Evolutionary conservation across 2,329 filamentous ascomycete species (phyloP).

Genomic region (Moelleriella libera): DNA sequence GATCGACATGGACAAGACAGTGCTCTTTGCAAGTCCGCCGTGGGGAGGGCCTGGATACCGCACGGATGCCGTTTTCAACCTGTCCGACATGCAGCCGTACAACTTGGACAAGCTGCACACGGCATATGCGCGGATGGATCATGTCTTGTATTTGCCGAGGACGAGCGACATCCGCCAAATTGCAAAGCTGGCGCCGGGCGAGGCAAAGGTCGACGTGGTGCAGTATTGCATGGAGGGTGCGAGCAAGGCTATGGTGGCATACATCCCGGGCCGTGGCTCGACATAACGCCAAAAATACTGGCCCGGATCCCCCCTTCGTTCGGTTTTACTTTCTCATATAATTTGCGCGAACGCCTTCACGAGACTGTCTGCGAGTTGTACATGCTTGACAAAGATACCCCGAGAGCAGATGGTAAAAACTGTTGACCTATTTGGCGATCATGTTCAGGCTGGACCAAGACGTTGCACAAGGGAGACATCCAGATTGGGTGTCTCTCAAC

Average conservation of each 20-base stretch:
- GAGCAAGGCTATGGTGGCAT: constrained; percentile 67
- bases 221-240: constrained; percentile 89
- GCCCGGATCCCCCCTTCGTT: too few relatives aligned
- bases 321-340: neutral
- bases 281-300: too few relatives aligned
- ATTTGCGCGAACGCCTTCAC: neutral
- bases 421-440: too few relatives aligned
- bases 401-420: too few relatives aligned
- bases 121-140: constrained; percentile 44
- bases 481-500: too few relatives aligned
- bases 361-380: too few relatives aligned
- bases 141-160: constrained; percentile 71
- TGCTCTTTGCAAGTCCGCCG: constrained; percentile 43
- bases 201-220: constrained; percentile 53
- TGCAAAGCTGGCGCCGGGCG: constrained; percentile 37
- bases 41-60: constrained; percentile 46
- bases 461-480: too few relatives aligned
- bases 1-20: constrained; percentile 25
- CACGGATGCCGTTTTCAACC: constrained; percentile 59
- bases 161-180: constrained; percentile 74
- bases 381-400: too few relatives aligned
- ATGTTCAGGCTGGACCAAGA: too few relatives aligned
- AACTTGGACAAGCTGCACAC: constrained; percentile 47
- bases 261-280: constrained; percentile 27
- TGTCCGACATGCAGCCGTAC: constrained; percentile 82